A percentile compares a stretch with the other conserved stretches of the same genome.
Conservation (phyloP, 495 filamentous ascomycete genomes). For the Penicillium desertorum region DNA sequence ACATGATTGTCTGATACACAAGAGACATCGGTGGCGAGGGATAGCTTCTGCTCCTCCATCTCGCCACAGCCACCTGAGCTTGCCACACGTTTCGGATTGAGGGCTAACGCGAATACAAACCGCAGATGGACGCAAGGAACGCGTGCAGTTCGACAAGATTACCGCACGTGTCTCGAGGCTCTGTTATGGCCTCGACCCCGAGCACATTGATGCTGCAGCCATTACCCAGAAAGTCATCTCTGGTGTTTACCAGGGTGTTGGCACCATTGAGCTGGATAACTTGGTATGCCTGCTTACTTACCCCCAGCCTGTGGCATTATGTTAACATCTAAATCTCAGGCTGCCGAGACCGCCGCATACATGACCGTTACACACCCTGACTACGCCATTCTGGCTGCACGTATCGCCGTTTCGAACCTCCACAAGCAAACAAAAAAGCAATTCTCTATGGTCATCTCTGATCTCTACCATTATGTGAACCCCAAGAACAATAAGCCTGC, state of each 20-base stretch:
- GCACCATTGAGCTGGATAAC: slow-evolving; percentile 92
- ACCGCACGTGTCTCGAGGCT: slow-evolving; percentile 95
- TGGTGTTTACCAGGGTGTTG: slow-evolving; percentile 98
- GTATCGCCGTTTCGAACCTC: slow-evolving; percentile 98
- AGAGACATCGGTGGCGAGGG: slow-evolving; percentile 7
- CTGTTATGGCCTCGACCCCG: slow-evolving; percentile 93
- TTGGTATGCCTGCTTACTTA: slow-evolving; percentile 62
- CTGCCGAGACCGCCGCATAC: slow-evolving; percentile 97
- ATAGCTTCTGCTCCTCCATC: slow-evolving; percentile 6
- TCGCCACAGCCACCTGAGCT: slow-evolving; percentile 11
- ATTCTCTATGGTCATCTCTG: slow-evolving; percentile 88
- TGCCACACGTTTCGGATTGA: slow-evolving; percentile 25
- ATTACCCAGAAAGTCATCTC: slow-evolving; percentile 99
- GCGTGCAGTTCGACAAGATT: slow-evolving; percentile 99
- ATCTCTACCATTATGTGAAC: slow-evolving; percentile 95
- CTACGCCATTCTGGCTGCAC: slow-evolving; percentile 97
- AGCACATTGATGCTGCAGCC: slow-evolving; percentile 95
- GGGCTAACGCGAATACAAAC: slow-evolving; percentile 26
- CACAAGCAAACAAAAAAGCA: slow-evolving; percentile 99
- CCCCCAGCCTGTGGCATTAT: neutral
- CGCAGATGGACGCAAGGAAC: slow-evolving; percentile 97
- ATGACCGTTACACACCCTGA: slow-evolving; percentile 99
- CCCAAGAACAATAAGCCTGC: slow-evolving; percentile 82
- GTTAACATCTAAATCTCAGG: slow-evolving; percentile 52
- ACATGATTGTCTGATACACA: neutral